A percentile compares a stretch with the other conserved stretches of the same genome.
Conservation (phyloP, 306 rosid genomes). For the Castanospermum australe region DNA sequence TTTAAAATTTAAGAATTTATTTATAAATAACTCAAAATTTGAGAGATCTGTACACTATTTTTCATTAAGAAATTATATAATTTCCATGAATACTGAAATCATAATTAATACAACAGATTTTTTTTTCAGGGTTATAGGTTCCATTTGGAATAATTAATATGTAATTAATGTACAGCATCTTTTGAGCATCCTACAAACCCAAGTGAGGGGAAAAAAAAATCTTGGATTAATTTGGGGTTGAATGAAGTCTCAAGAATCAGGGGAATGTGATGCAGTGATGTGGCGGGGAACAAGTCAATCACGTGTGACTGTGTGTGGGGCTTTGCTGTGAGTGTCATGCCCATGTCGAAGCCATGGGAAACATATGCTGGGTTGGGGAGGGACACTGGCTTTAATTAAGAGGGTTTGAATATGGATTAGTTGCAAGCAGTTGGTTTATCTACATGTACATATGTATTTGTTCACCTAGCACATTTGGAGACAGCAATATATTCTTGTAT, state of each 20-base stretch:
- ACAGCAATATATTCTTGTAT: neutral
- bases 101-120: neutral
- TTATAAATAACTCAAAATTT: no score
- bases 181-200: conserved; percentile 13
- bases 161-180: neutral
- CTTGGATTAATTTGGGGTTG: neutral
- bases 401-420: neutral
- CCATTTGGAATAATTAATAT: neutral
- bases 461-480: neutral
- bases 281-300: neutral
- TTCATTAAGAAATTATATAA: no score
- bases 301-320: conserved; percentile 47
- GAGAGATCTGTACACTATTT: no score
- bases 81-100: neutral
- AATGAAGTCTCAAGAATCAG: neutral
- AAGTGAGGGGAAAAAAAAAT: neutral
- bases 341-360: conserved; percentile 34
- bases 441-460: neutral
- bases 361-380: conserved; percentile 55
- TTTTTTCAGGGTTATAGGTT: neutral
- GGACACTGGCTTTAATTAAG: conserved; percentile 32
- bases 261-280: conserved; percentile 13
- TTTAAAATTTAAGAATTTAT: no score
- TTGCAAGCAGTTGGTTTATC: neutral
- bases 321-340: conserved; percentile 24